Evolutionary conservation across 306 rosid genomes (phyloP).

Genomic region (Citrullus amarus): DNA sequence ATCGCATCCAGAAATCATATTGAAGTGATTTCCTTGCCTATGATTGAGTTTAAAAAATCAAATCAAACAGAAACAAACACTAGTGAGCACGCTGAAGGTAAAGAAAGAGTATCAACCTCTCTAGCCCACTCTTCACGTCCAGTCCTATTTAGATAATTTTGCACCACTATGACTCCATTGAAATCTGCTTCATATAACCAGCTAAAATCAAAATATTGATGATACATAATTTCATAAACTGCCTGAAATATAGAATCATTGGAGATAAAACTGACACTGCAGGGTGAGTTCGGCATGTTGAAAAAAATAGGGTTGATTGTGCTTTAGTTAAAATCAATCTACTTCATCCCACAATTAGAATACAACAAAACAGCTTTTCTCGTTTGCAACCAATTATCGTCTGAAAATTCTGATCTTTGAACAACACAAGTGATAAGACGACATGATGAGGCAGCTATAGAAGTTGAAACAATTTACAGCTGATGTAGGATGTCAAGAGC

Average conservation of each 20-base stretch:
- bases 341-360: slow-evolving; percentile 1
- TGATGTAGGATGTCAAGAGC: neutral
- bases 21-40: neutral
- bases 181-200: slow-evolving; percentile 57
- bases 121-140: slow-evolving; percentile 79
- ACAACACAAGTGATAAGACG: neutral
- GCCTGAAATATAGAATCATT: neutral
- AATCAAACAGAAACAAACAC: neutral
- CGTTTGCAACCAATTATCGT: neutral
- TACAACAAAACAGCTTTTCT: neutral
- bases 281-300: neutral
- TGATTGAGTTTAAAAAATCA: neutral
- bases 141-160: slow-evolving; percentile 67
- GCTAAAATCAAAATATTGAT: slow-evolving; percentile 9
- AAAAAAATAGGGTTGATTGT: neutral
- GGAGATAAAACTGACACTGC: neutral
- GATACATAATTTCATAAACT: neutral
- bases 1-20: neutral
- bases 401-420: neutral
- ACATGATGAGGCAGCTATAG: neutral
- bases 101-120: slow-evolving; percentile 44
- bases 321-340: neutral
- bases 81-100: neutral
- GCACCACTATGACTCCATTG: slow-evolving; percentile 80
- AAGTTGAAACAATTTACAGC: neutral